Evolutionary conservation across 768 basidiomycete species (phyloP).

Genomic region (Favolaschia claudopus): DNA sequence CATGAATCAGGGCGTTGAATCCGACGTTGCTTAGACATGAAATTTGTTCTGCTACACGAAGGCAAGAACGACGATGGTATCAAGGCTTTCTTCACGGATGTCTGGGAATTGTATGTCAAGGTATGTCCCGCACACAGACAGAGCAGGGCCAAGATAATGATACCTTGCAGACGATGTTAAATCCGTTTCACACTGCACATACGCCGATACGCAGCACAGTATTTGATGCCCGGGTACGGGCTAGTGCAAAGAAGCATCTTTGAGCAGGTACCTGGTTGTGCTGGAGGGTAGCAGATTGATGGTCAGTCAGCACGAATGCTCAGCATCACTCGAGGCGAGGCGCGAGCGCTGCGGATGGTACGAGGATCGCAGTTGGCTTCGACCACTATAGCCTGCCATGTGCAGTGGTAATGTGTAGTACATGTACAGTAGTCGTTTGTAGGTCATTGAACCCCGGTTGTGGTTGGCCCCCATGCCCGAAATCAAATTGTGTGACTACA

Average conservation of each 20-base stretch:
- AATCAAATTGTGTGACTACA: no score
- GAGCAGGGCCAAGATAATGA: neutral
- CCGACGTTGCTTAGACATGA: constrained; percentile 73
- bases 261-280: no score
- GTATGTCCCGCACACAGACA: constrained; percentile 48
- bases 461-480: no score
- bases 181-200: constrained; percentile 97
- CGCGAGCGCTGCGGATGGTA: no score
- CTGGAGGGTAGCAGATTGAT: no score
- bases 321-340: no score
- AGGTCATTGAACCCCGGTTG: no score
- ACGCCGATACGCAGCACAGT: constrained; percentile 77
- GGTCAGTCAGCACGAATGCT: no score
- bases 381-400: neutral
- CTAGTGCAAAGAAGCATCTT: constrained; percentile 87
- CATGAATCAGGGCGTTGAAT: no score
- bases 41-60: constrained; percentile 94
- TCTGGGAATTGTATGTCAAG: constrained; percentile 98
- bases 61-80: constrained; percentile 98
- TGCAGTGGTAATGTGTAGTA: neutral
- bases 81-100: constrained; percentile 88
- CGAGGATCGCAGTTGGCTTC: no score
- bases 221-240: constrained; percentile 86
- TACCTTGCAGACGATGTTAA: constrained; percentile 74
- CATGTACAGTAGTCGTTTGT: no score